Base-by-base conservation (phyloP, 768 basidiomycete species). In the Tulasnella sp. region DNA sequence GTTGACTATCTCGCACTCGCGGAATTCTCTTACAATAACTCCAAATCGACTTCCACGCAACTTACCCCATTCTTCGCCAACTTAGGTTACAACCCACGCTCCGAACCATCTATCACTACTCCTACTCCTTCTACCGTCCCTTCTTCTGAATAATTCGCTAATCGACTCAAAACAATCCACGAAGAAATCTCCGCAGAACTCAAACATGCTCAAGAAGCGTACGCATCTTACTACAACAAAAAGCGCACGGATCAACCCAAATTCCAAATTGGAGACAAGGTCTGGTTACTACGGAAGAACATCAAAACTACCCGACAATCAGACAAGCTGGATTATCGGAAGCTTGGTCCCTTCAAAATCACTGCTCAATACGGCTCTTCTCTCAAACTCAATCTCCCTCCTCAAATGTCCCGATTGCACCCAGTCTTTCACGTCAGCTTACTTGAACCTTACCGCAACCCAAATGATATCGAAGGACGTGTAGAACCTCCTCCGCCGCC, bases 241-340 rank as follows among this genome's bases (percentile, higher is more conserved):
- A 55, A 60, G 5, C 53, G 54, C 24, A 22, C 58, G 2, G 61
- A 62, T 2, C 51, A 59, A 1, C 69, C 66, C 0, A 35, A 61
- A 5, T 64, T 64, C 52, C n/a, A 65, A 37, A 56, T 54, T 4
- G 68, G 59, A 37, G 57, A 70, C n/a, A 55, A 62, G 1, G 67
- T 71, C 15, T 71, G 67, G 66, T 54, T 71, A 4, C 59, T 68
- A 1, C 57, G 58, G 9, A 59, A 58, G n/a, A 65, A 72, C 55
- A 67, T 72, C 57, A 62, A 60, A 19, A 71, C 70, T 7, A 67
- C 61, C n/a, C 59, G 67, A 12, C 70, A 70, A 2, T 66, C 67
- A 2, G 45, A 59, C 29, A 72, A 72, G 56, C 67, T 73, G 33
- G 64, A 66, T 32, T 59, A 66, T 45, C 56, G 58, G 7, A 57